Conservation (phyloP, 2,329 filamentous ascomycete species). For the Aspergillus novoparasiticus region DNA sequence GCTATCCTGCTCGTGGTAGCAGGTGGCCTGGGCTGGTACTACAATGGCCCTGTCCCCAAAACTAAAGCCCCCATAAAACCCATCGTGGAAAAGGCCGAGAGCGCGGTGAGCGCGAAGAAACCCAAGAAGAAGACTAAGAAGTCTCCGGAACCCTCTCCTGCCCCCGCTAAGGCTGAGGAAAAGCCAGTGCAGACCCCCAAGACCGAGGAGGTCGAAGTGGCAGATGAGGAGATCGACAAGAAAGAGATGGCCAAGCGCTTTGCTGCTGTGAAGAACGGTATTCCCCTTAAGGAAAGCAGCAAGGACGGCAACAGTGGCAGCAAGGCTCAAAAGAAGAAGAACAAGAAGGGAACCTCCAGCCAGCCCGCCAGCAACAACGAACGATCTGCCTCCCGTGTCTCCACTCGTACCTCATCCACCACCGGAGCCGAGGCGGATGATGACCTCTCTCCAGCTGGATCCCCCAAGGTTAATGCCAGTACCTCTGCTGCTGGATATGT, state of each 20-base stretch:
- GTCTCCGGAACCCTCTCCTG: conserved; percentile 30
- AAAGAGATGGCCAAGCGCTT: conserved; percentile 77
- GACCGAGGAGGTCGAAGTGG: conserved; percentile 32
- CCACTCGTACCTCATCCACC: conserved; percentile 68
- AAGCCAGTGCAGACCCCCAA: conserved; percentile 33
- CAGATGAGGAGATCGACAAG: conserved; percentile 67
- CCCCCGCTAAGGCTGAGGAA: conserved; percentile 34
- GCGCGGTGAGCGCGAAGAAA: conserved; percentile 39
- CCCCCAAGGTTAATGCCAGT: conserved; percentile 58
- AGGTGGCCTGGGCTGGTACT: conserved; percentile 46
- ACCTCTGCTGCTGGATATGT: conserved; percentile 63
- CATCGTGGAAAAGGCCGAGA: conserved; percentile 38
- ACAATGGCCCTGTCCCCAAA: conserved; percentile 39
- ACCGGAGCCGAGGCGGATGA: conserved; percentile 78
- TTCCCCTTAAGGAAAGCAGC: conserved; percentile 52
- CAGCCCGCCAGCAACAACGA: conserved; percentile 51
- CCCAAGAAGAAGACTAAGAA: conserved; percentile 44
- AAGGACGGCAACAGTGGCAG: conserved; percentile 3
- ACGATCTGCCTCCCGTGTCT: conserved; percentile 44
- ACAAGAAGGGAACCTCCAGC: conserved; percentile 58
- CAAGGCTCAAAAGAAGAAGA: conserved; percentile 63
- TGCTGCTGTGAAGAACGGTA: conserved; percentile 70
- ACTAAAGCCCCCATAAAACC: conserved; percentile 33
- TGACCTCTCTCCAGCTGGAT: conserved; percentile 71
- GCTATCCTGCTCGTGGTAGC: conserved; percentile 46